Evolutionary conservation across 2,329 filamentous ascomycete genomes (phyloP).

Genomic region (Lojkania enalia): DNA sequence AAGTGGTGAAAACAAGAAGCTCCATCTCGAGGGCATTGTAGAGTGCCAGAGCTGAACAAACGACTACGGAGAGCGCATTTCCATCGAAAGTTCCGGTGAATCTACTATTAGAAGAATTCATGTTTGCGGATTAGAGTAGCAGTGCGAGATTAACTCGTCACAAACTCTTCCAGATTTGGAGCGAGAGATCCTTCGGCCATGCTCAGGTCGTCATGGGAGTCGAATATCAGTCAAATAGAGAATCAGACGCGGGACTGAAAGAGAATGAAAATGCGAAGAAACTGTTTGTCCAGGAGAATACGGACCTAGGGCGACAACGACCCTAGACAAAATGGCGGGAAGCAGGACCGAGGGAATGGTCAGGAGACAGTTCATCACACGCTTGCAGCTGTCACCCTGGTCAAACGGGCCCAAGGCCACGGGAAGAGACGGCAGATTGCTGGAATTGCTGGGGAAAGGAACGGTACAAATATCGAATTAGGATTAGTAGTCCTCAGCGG

Average conservation of each 20-base stretch:
- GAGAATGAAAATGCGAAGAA: conserved; percentile 1
- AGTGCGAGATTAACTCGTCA: conserved; percentile 6
- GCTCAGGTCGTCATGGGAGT: not conserved
- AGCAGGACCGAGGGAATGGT: conserved; percentile 12
- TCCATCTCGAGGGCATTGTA: conserved; percentile 48
- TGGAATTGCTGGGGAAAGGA: no score
- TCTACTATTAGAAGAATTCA: conserved; percentile 18
- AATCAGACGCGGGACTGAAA: not conserved
- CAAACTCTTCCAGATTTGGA: not conserved
- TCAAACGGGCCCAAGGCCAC: not conserved
- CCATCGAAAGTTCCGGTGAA: conserved; percentile 16
- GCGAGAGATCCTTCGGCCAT: no score
- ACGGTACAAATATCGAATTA: no score
- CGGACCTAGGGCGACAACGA: not conserved
- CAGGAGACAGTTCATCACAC: conserved; percentile 1
- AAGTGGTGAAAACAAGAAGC: conserved; percentile 49
- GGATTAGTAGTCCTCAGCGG: no score
- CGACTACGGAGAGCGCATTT: conserved; percentile 45
- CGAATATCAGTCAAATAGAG: not conserved
- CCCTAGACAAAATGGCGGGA: conserved; percentile 3
- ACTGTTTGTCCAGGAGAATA: no score
- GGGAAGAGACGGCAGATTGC: no score
- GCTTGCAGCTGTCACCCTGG: not conserved
- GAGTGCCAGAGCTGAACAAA: conserved; percentile 25
- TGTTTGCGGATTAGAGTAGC: conserved; percentile 11